phyloP scores from a whole-genome alignment of 2,329 filamentous ascomycete genomes.

The Cordyceps cicadae region DNA sequence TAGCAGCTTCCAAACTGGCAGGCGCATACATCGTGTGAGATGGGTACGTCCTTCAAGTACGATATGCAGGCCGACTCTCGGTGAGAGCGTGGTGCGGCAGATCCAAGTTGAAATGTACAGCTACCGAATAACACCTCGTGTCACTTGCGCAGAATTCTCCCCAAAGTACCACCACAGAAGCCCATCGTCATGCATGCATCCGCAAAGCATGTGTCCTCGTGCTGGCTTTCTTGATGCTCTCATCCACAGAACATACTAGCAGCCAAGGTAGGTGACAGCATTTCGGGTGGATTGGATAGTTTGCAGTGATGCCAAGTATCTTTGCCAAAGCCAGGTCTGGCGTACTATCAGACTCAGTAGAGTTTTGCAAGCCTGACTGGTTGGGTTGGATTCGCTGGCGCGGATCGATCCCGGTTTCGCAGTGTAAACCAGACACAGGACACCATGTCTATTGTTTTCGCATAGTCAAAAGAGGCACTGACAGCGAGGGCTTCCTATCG shows the following conservation, averaged over 20 bases:
- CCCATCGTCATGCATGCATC: slow-evolving; percentile 6
- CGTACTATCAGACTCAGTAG: neutral
- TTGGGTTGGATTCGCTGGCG: neutral
- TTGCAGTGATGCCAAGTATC: neutral
- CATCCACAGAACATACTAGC: neutral
- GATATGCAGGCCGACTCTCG: neutral
- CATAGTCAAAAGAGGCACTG: neutral
- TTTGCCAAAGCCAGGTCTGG: neutral
- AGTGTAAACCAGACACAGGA: neutral
- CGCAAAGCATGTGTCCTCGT: slow-evolving; percentile 2
- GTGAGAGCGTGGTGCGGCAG: neutral
- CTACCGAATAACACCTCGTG: neutral
- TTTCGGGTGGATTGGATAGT: neutral
- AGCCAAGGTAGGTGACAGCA: neutral
- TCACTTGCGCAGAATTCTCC: neutral
- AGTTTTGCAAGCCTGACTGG: neutral
- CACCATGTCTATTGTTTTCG: too few relatives aligned
- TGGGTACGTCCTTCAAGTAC: neutral
- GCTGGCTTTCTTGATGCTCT: neutral
- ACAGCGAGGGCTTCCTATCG: too few relatives aligned
- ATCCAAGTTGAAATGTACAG: neutral
- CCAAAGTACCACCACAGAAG: neutral
- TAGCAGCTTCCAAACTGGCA: neutral
- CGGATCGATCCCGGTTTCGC: neutral
- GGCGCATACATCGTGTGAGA: neutral